phyloP scores from a whole-genome alignment of 768 basidiomycete genomes.

The Tylopilus intermedius region DNA sequence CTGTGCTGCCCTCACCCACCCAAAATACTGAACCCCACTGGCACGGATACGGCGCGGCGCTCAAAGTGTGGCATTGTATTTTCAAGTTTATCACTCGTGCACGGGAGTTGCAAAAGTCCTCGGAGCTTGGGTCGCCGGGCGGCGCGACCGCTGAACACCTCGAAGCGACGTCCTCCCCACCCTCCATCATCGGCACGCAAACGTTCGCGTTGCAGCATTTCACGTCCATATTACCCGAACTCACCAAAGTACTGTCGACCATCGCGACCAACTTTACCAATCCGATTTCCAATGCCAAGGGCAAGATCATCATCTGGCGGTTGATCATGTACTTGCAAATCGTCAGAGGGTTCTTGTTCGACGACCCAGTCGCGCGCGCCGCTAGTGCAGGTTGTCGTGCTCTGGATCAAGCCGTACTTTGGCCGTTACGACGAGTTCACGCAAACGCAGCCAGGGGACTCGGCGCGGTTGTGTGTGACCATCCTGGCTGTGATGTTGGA shows the following conservation, averaged over 20 bases:
- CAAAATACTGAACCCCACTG: conserved; percentile 48
- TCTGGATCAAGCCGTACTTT: conserved; percentile 95
- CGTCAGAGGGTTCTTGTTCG: conserved; percentile 83
- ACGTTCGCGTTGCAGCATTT: conserved; percentile 92
- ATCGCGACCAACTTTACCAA: conserved; percentile 86
- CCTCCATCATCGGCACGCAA: conserved; percentile 91
- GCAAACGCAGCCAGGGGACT: conserved; percentile 48
- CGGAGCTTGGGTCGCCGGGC: conserved; percentile 67
- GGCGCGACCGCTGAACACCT: conserved; percentile 78
- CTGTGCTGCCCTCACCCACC: no score
- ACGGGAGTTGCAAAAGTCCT: conserved; percentile 78
- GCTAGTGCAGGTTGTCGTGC: conserved; percentile 80
- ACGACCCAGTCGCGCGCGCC: conserved; percentile 74
- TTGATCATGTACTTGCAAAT: conserved; percentile 91
- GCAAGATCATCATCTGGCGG: conserved; percentile 90
- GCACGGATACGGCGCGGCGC: conserved; percentile 73
- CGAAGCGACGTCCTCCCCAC: no score
- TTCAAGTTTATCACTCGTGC: conserved; percentile 94
- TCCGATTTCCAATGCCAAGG: conserved; percentile 68
- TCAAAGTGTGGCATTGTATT: conserved; percentile 77
- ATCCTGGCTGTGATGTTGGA: conserved; percentile 88
- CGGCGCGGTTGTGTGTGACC: conserved; percentile 83
- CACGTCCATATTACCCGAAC: conserved; percentile 83
- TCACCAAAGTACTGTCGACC: conserved; percentile 73
- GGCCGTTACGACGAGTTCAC: conserved; percentile 84